A percentile compares a stretch with the other conserved stretches of the same genome.
These are phyloP conservation scores for Whalleya microplaca DNA, from an alignment of 2,329 filamentous ascomycete species.

Conservation along the genomic window DNA sequence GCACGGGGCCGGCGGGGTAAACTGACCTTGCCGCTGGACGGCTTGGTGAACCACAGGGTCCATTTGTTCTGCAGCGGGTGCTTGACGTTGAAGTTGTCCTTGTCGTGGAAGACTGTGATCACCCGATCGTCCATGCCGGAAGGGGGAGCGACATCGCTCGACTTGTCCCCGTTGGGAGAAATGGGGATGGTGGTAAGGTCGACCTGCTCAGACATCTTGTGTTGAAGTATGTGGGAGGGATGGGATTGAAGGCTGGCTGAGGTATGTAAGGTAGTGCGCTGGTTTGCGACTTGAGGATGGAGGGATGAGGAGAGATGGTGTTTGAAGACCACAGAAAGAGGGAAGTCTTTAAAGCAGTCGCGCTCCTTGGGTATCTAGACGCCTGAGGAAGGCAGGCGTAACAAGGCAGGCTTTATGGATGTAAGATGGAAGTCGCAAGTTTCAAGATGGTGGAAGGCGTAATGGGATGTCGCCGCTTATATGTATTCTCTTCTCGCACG, in stretches of 20 bases:
- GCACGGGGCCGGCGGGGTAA: not conserved
- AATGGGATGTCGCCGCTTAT: too few species aligned
- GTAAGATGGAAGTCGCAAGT: not conserved
- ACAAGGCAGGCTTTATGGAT: not conserved
- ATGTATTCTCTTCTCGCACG: too few species aligned
- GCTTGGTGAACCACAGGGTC: conserved; percentile 99
- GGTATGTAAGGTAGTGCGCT: conserved; percentile 6
- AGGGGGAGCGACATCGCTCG: conserved; percentile 52
- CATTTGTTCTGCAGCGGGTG: conserved; percentile 96
- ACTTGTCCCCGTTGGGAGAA: conserved; percentile 64
- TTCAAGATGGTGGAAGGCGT: not conserved
- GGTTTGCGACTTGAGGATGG: not conserved
- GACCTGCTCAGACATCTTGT: conserved; percentile 58
- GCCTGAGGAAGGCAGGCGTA: too few species aligned
- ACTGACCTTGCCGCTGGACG: conserved; percentile 87
- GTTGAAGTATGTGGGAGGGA: not conserved
- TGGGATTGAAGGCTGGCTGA: conserved; percentile 3
- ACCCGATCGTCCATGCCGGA: conserved; percentile 59
- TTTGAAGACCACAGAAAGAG: not conserved
- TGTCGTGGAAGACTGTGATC: conserved; percentile 96
- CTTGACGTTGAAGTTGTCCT: conserved; percentile 99
- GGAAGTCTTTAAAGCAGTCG: too few species aligned
- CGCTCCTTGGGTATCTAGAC: too few species aligned
- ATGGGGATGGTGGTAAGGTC: conserved; percentile 71
- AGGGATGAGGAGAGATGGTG: not conserved